Evolutionary conservation across 2,329 filamentous ascomycete genomes (phyloP).

Genomic region (Sporothrix luriei): DNA sequence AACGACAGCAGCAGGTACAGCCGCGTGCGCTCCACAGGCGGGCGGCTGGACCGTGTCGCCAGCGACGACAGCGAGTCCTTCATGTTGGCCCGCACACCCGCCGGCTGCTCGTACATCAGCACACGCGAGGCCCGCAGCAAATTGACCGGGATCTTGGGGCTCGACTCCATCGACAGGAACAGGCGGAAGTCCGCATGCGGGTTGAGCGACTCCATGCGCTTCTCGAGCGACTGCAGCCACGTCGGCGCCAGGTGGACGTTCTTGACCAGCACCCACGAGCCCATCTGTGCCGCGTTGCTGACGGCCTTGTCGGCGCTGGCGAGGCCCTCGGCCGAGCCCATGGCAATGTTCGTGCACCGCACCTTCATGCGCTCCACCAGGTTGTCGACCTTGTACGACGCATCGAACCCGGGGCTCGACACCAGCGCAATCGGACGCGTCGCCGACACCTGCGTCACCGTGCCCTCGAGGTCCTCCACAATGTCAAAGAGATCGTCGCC

Average conservation of each 20-base stretch:
- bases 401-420: conserved; percentile 95
- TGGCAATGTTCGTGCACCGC: conserved; percentile 93
- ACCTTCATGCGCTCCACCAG: conserved; percentile 82
- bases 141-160: conserved; percentile 95
- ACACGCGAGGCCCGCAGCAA: conserved; percentile 89
- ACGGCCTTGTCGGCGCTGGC: conserved; percentile 95
- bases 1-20: conserved; percentile 91
- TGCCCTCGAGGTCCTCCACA: conserved; percentile 80
- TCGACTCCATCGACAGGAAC: conserved; percentile 98
- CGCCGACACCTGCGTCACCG: conserved; percentile 79
- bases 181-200: conserved; percentile 90
- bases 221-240: conserved; percentile 96
- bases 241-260: conserved; percentile 96
- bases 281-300: conserved; percentile 84
- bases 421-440: conserved; percentile 86
- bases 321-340: conserved; percentile 95
- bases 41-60: conserved; percentile 72
- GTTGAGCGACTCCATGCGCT: conserved; percentile 92
- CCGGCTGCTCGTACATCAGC: conserved; percentile 97
- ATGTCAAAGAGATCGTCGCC: conserved; percentile 80
- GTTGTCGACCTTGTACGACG: conserved; percentile 97
- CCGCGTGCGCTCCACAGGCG: conserved; percentile 86
- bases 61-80: conserved; percentile 91
- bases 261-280: conserved; percentile 97
- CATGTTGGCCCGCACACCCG: conserved; percentile 96